A percentile compares a stretch with the other conserved stretches of the same genome.
phyloP scores from a whole-genome alignment of 2,329 filamentous ascomycete species.

The Fusarium irregulare region DNA sequence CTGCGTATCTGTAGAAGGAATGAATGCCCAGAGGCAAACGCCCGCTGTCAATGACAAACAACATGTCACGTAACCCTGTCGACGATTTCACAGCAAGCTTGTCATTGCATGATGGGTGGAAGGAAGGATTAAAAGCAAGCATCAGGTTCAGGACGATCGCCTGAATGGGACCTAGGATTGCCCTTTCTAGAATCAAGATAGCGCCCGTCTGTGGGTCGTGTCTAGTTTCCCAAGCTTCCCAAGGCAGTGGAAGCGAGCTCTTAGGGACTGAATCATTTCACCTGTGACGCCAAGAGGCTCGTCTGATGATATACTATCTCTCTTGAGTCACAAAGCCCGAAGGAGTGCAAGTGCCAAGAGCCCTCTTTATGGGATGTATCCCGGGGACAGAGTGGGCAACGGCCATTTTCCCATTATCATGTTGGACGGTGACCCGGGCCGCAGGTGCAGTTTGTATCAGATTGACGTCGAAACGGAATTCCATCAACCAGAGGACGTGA shows the following conservation, averaged over 20 bases:
- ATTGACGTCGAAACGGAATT: constrained; percentile 42
- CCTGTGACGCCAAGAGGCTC: constrained; percentile 42
- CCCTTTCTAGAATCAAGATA: constrained; percentile 33
- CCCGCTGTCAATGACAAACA: neutral
- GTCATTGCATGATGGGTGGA: neutral
- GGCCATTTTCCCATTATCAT: constrained; percentile 29
- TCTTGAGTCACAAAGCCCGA: constrained; percentile 3
- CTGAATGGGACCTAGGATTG: constrained; percentile 10
- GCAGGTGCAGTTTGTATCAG: constrained; percentile 19
- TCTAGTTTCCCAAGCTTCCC: constrained; percentile 32
- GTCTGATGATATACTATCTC: constrained; percentile 16
- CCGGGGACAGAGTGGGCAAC: neutral
- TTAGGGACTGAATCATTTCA: constrained; percentile 40
- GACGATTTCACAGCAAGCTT: neutral
- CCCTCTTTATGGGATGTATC: neutral
- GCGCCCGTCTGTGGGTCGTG: constrained; percentile 23
- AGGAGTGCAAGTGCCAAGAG: neutral
- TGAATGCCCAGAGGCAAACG: constrained; percentile 5
- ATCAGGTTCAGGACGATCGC: constrained; percentile 29
- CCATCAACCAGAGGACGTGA: constrained; percentile 46
- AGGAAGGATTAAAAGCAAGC: constrained; percentile 23
- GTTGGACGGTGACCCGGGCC: constrained; percentile 18
- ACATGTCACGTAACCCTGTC: constrained; percentile 8
- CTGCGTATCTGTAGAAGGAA: constrained; percentile 1
- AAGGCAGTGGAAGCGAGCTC: constrained; percentile 32